A percentile compares a stretch with the other conserved stretches of the same genome.
Evolutionary conservation across 2,329 filamentous ascomycete genomes (phyloP).

Genomic region (Bipolaris cookei): DNA sequence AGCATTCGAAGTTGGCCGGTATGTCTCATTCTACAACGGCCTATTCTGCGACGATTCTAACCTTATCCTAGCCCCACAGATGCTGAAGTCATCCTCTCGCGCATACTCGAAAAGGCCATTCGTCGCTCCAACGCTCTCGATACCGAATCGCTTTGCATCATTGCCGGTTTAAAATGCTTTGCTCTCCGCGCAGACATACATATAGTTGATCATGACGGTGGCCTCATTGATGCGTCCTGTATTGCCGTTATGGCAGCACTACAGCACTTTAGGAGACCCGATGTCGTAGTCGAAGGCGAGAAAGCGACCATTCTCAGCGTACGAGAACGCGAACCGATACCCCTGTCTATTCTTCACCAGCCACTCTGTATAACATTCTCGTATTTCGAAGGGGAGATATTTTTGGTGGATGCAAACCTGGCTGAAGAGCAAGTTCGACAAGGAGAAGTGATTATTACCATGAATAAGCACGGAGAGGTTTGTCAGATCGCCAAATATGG

Average conservation of each 20-base stretch:
- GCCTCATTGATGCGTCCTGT: constrained; percentile 84
- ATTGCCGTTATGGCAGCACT: constrained; percentile 86
- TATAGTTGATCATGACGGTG: constrained; percentile 88
- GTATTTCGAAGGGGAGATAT: constrained; percentile 77
- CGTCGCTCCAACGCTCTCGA: constrained; percentile 91
- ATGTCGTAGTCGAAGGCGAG: constrained; percentile 85
- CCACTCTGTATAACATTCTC: constrained; percentile 91
- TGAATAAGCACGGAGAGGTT: constrained; percentile 89
- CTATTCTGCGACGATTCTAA: constrained; percentile 27
- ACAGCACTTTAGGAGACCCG: constrained; percentile 88
- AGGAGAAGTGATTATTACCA: constrained; percentile 77
- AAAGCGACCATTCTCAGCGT: constrained; percentile 82
- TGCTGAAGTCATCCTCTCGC: constrained; percentile 82
- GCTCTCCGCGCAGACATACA: constrained; percentile 90
- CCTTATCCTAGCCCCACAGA: constrained; percentile 69
- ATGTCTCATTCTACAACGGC: constrained; percentile 31
- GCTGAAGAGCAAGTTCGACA: constrained; percentile 78
- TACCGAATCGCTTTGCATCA: constrained; percentile 92
- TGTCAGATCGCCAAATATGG: constrained; percentile 92
- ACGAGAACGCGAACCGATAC: constrained; percentile 86
- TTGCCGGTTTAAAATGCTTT: constrained; percentile 91
- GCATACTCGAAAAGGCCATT: constrained; percentile 91
- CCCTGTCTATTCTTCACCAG: constrained; percentile 87
- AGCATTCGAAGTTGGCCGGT: constrained; percentile 83
- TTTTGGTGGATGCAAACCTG: constrained; percentile 73